Base-by-base conservation (phyloP, 2,329 filamentous ascomycete species). In the Cordyceps cateniannulata region DNA sequence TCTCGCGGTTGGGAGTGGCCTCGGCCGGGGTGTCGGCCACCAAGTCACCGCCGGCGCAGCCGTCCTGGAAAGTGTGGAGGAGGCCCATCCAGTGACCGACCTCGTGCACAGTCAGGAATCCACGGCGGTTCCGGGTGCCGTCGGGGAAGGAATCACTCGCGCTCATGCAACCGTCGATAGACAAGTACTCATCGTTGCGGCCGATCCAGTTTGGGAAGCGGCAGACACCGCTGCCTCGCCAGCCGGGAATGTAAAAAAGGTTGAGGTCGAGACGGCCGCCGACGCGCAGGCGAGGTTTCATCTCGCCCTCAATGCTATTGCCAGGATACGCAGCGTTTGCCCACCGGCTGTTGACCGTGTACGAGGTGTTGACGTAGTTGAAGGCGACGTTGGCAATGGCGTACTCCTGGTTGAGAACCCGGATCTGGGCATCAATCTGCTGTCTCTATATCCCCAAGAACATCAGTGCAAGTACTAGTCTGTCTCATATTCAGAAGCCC, bases 31-130 rank as follows among this genome's bases (percentile, higher is more conserved):
- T 79, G 59, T 79, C 77, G 53, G 69, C 63, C 18, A 79, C 69
- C 24, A 67, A 67, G 65, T 80, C 78, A 44, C 75, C 76, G 70
- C 67, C 20, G 63, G 72, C 72, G 65, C 74, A 74, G 62, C 74
- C 76, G 48, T 74, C 77, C 62, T 79, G 67, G 68, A 81, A 81
- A 50, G 77, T 79, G 69, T 81, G 78, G 65, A 71, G 73, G 25
- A 81, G 73, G 55, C 78, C 77, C 57, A 80, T 68, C 78, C 78
- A 81, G 70, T 81, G 78, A 18, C 78, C 78, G 48, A 76, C 69
- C 69, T 81, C 78, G 70, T 80, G 77, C 40, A 66, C 67, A 29
- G 64, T 65, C 3, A 71, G 70, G 65, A 69, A 69, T 20, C 73
- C 71, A n/a, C 68, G 65, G 66, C 72, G 68, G 63, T 67, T 74